Base-by-base conservation (phyloP, 441 rosid genomes). In the Pelargonium fulgidum region DNA sequence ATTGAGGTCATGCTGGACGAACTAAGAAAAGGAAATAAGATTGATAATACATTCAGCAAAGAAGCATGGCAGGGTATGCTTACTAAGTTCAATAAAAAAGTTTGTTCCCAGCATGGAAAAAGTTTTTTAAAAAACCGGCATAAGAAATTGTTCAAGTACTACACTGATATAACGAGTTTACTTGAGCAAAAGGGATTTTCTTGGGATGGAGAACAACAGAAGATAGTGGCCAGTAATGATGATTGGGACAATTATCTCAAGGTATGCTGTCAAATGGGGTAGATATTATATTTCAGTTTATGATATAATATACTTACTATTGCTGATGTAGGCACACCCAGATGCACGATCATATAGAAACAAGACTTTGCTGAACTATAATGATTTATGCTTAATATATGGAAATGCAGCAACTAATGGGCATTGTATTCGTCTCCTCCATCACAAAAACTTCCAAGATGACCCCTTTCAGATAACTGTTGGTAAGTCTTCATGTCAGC, bases 51-150 rank as follows among this genome's bases (percentile, higher is more conserved):
- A 45, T 85, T 81, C 75, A 70, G 65, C 67, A 80, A 75, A 69
- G 76, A 72, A 45, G 84, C 85, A 48, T 85, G 89, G 89, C 76
- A 73, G 67, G 74, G 78, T 24, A 83, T 85, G 81, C 79, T 83
- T 24, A 62, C 73, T 68, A 67, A 74, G 65, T 83, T 85, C 78
- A 85, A 81, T 65, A 70, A 70, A 47, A 77, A 74, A 66, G 83
- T 83, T 71, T 26, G 75, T 77, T 66, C 69, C 47, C 83, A 72
- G 63, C 66, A 72, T 29, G 79, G 70, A 4, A 81, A 68, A 72
- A 72, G 69, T 44, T 52, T 80, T 72, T 68, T 85, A 56, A 83
- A 64, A 76, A 75, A 19, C 29, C 78, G 78, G 17, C 74, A 72
- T 68, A 78, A 70, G 73, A 83, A 77, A 72, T 73, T 81, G 62